phyloP scores from a whole-genome alignment of 2,329 filamentous ascomycete species.

The Rhynchosporium graminicola region DNA sequence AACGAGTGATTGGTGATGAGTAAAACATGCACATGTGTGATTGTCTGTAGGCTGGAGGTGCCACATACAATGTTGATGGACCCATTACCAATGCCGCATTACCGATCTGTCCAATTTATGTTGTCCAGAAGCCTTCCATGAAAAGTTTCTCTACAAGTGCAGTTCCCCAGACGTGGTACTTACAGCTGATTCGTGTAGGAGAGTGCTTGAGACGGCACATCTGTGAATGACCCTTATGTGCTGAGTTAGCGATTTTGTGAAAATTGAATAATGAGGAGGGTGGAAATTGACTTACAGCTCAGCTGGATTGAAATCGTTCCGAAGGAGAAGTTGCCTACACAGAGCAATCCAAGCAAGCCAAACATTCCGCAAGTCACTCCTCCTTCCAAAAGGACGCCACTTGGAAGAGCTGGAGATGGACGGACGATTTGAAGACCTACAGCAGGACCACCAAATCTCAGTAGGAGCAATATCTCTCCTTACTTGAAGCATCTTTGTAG shows the following conservation, averaged over 20 bases:
- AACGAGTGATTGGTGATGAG: not conserved
- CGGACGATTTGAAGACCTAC: too few relatives aligned
- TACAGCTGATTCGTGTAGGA: not conserved
- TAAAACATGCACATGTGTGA: not conserved
- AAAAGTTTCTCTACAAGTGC: not conserved
- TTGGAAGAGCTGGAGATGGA: too few relatives aligned
- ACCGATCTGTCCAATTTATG: not conserved
- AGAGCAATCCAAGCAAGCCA: too few relatives aligned
- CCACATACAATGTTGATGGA: not conserved
- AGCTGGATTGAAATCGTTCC: too few relatives aligned
- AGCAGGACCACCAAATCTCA: too few relatives aligned
- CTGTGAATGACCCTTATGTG: too few relatives aligned
- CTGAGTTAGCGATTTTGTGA: too few relatives aligned
- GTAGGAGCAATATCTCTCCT: not conserved
- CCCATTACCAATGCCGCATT: not conserved
- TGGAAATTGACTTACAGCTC: too few relatives aligned
- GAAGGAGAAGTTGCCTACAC: too few relatives aligned
- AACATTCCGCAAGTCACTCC: too few relatives aligned
- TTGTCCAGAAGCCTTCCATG: not conserved
- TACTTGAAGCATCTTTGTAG: not conserved
- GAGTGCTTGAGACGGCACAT: not conserved
- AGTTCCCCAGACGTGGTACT: not conserved
- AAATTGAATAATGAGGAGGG: too few relatives aligned
- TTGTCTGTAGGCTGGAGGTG: not conserved
- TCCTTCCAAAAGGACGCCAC: too few relatives aligned